A percentile compares a stretch with the other conserved stretches of the same genome.
Conservation (phyloP, 805 yeast genomes). For the Saccharomycopsis javanensis region DNA sequence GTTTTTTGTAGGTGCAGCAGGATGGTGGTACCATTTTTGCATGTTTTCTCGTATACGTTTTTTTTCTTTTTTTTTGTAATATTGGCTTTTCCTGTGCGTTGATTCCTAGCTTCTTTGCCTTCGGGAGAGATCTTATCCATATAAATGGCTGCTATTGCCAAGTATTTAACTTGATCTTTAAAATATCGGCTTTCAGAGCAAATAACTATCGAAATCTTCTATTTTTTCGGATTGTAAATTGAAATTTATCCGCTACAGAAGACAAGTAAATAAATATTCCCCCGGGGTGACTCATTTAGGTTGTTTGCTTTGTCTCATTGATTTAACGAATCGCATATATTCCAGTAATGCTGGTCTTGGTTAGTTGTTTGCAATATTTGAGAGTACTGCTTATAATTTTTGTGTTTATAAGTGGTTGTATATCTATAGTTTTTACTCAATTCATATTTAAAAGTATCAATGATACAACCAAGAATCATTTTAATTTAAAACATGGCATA, state of each 20-base stretch:
- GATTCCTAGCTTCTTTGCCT: neutral
- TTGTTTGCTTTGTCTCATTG: constrained; percentile 15
- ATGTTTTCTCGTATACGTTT: too few species aligned
- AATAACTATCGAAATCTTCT: too few species aligned
- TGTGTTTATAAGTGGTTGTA: constrained; percentile 29
- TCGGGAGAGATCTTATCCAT: neutral
- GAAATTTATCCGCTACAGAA: neutral
- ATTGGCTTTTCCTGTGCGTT: too few species aligned
- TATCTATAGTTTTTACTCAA: constrained; percentile 42
- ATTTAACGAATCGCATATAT: too few species aligned
- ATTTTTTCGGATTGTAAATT: too few species aligned
- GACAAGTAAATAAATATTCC: neutral
- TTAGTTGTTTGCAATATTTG: constrained; percentile 20
- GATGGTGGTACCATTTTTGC: too few species aligned
- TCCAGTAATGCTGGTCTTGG: neutral
- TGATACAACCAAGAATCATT: constrained; percentile 22
- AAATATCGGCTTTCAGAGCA: too few species aligned
- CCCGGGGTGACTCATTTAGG: neutral
- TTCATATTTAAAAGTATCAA: constrained; percentile 29
- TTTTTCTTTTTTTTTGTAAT: too few species aligned
- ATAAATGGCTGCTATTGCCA: neutral
- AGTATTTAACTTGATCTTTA: too few species aligned
- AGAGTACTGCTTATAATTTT: constrained; percentile 23
- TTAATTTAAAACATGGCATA: constrained; percentile 30
- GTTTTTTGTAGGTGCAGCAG: too few species aligned